phyloP scores from a whole-genome alignment of 768 basidiomycete genomes.

The Calvatia gigantea region DNA sequence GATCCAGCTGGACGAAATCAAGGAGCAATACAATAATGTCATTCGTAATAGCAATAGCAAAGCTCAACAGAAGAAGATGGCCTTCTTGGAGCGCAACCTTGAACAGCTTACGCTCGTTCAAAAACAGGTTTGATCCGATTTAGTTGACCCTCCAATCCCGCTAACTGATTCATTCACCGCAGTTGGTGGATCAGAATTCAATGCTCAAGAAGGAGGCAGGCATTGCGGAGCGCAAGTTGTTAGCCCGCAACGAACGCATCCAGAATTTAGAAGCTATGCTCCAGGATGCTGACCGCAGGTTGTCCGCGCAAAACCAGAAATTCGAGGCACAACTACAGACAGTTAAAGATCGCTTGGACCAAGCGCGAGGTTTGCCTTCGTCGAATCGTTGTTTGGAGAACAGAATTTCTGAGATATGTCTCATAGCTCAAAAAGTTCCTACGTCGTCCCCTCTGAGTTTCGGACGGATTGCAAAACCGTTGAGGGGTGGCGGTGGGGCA shows the following conservation, averaged over 20 bases:
- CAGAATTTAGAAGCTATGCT: slow-evolving; percentile 91
- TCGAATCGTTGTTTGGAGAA: not conserved
- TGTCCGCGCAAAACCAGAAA: slow-evolving; percentile 92
- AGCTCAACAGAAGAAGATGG: slow-evolving; percentile 99
- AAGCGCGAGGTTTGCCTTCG: slow-evolving; percentile 72
- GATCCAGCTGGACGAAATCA: slow-evolving; percentile 97
- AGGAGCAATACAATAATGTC: slow-evolving; percentile 98
- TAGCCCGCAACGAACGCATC: slow-evolving; percentile 96
- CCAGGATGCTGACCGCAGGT: slow-evolving; percentile 89
- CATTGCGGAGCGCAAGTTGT: slow-evolving; percentile 92
- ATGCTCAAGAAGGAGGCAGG: slow-evolving; percentile 96
- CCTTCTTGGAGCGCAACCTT: slow-evolving; percentile 94
- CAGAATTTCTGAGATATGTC: slow-evolving; percentile 5
- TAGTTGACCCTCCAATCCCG: slow-evolving; percentile 5
- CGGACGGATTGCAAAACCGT: slow-evolving; percentile 94
- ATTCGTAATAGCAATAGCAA: slow-evolving; percentile 98
- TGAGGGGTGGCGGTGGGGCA: slow-evolving; percentile 87
- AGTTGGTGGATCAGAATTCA: slow-evolving; percentile 99
- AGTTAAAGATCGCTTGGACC: slow-evolving; percentile 88
- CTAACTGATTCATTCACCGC: slow-evolving; percentile 16
- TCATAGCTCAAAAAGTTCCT: slow-evolving; percentile 72
- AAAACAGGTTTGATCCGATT: slow-evolving; percentile 70
- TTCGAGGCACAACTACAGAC: slow-evolving; percentile 92
- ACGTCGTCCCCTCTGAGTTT: slow-evolving; percentile 73
- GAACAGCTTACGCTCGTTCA: slow-evolving; percentile 94